A percentile compares a stretch with the other conserved stretches of the same genome.
Conservation (phyloP, 345 rosid species). For the Eucalyptus marginata region DNA sequence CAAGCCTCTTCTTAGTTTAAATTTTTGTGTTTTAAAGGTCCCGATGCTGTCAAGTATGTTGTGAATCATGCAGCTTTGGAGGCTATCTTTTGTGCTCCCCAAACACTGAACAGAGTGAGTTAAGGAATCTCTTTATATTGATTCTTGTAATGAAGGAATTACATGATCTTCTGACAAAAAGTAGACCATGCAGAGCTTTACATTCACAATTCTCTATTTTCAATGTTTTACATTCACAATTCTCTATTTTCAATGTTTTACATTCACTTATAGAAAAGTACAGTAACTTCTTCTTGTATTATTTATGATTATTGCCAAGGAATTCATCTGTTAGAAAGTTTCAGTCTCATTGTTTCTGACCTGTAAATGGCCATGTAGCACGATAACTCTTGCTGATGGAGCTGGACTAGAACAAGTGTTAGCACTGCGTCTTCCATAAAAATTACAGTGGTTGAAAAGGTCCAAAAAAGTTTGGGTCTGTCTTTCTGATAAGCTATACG, state of each 20-base stretch:
- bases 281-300: neutral
- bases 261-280: neutral
- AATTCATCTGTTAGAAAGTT: neutral
- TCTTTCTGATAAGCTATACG: neutral
- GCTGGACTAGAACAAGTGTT: neutral
- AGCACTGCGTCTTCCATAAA: neutral
- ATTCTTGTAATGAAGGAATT: neutral
- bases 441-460: neutral
- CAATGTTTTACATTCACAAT: neutral
- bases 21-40: constrained; percentile 36
- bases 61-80: constrained; percentile 68
- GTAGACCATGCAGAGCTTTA: neutral
- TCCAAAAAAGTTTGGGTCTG: neutral
- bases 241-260: neutral
- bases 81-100: constrained; percentile 76
- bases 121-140: neutral
- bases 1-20: neutral
- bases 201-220: neutral
- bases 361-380: neutral
- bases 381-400: neutral
- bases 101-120: constrained; percentile 69
- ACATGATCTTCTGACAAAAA: neutral
- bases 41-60: constrained; percentile 72
- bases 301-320: neutral
- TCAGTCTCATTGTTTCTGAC: neutral